phyloP scores from a whole-genome alignment of 2,329 filamentous ascomycete species.

The Sclerotinia subarctica region DNA sequence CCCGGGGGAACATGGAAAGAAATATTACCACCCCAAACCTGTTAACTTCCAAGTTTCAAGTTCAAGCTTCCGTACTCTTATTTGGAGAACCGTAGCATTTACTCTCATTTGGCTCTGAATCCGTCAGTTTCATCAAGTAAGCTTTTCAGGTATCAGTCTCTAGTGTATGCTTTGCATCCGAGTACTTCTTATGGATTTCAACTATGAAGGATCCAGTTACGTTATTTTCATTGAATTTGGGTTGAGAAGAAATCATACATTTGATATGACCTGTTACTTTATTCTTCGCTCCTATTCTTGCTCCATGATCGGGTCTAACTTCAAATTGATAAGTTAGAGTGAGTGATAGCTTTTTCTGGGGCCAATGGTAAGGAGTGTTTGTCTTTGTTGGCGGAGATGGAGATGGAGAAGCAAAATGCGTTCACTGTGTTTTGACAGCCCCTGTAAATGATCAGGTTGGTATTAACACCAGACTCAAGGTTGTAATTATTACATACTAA shows the following conservation, averaged over 20 bases:
- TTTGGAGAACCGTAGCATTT: too few species aligned
- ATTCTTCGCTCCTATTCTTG: not conserved
- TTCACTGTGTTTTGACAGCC: not conserved
- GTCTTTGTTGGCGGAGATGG: not conserved
- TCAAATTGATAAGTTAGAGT: not conserved
- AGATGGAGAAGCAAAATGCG: not conserved
- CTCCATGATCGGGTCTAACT: not conserved
- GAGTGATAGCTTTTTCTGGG: not conserved
- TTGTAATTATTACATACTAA: not conserved
- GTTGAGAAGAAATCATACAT: not conserved
- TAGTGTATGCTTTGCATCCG: not conserved
- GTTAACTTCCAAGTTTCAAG: too few species aligned
- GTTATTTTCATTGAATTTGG: fast-evolving
- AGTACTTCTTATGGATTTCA: not conserved
- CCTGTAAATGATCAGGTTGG: not conserved
- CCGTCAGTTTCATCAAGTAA: not conserved
- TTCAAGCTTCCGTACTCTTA: not conserved
- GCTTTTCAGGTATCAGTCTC: not conserved
- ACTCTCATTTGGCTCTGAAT: not conserved
- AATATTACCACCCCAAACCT: too few species aligned
- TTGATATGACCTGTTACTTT: not conserved
- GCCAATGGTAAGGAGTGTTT: not conserved
- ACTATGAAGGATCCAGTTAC: not conserved
- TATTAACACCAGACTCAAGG: not conserved
- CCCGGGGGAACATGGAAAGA: not conserved